Conservation (phyloP, 345 rosid species). For the Capsella bursapastoris region DNA sequence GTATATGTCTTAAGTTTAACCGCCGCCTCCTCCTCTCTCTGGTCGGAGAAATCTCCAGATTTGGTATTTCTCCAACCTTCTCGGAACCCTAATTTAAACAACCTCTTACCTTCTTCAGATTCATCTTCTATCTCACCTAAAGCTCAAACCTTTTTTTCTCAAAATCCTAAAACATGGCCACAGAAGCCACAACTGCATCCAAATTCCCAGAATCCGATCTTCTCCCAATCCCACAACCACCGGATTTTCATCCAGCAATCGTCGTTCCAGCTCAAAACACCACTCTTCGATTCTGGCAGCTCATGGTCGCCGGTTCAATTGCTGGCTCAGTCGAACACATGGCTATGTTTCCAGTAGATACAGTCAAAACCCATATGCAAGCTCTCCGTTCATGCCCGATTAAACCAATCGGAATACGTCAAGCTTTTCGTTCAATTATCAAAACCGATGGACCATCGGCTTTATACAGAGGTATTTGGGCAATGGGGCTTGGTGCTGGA, state of each 20-base stretch:
- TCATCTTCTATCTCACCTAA: background rate
- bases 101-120: background rate
- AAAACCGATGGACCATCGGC: conserved; percentile 71
- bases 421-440: conserved; percentile 79
- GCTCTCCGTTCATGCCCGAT: conserved; percentile 94
- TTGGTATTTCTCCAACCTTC: conserved; percentile 30
- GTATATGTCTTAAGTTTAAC: conserved; percentile 14
- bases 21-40: conserved; percentile 38
- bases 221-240: conserved; percentile 60
- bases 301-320: conserved; percentile 92
- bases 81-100: conserved; percentile 35
- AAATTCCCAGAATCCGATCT: conserved; percentile 70
- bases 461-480: conserved; percentile 90
- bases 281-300: conserved; percentile 83
- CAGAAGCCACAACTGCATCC: conserved; percentile 67
- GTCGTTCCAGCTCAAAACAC: conserved; percentile 47
- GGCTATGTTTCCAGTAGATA: conserved; percentile 99
- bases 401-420: conserved; percentile 71
- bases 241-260: conserved; percentile 67
- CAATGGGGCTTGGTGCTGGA: conserved; percentile 99
- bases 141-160: background rate
- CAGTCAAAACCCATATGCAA: conserved; percentile 96
- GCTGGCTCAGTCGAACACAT: conserved; percentile 96
- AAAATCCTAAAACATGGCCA: conserved; percentile 48
- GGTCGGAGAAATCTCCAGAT: conserved; percentile 44